Base-by-base conservation (phyloP, 31 red algal genomes). In the Porphyra umbilicalis region DNA sequence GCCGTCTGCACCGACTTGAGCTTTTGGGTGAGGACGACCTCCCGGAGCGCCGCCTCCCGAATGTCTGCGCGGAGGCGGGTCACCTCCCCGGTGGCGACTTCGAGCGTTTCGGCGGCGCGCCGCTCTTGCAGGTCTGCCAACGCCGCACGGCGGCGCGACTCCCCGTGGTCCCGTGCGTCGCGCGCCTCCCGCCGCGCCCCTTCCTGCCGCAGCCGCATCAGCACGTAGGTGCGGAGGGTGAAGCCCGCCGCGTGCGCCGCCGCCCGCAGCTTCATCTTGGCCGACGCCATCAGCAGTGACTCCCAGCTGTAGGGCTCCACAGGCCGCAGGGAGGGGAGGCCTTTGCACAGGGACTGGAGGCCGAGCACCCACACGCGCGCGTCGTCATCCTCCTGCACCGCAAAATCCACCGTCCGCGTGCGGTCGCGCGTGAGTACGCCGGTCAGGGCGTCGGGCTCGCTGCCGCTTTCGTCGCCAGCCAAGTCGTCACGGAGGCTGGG, bases 11-110 rank as follows among this genome's bases (percentile, higher is more conserved):
- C 88, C 76, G 90, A 85, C 77, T 86, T 87, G 6, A 98, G 77
- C 77, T 89, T 93, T 2, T 87, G 93, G 38, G 92, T 95, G 10
- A 98, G 86, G 31, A 98, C 79, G 10, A 89, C 90, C 68, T 94
- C 92, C 36, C 96, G 93, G 1, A 87, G 79, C 0, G 81, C 82
- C 34, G 91, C 90, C 44, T 94, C 85, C 16, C 91, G 88, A 0
- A 98, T 79, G 6, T 84, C 92, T 42, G 91, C 86, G 18, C 88
- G 88, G 36, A 98, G 80, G 37, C 90, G 83, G 33, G 83, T 83
- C 36, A 94, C 81, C 75, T 92, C 57, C 25, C 25, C 30, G 11
- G 57, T 71, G 0, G 57, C 57, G 25, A 71, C 57, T 29, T 71
- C 57, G 6, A 71, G 57, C 25, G 57, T 71, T 29, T 71, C 57